Conservation (phyloP, 192 early-diverging fungal species). For the Rhizoclosmatium globosum region DNA sequence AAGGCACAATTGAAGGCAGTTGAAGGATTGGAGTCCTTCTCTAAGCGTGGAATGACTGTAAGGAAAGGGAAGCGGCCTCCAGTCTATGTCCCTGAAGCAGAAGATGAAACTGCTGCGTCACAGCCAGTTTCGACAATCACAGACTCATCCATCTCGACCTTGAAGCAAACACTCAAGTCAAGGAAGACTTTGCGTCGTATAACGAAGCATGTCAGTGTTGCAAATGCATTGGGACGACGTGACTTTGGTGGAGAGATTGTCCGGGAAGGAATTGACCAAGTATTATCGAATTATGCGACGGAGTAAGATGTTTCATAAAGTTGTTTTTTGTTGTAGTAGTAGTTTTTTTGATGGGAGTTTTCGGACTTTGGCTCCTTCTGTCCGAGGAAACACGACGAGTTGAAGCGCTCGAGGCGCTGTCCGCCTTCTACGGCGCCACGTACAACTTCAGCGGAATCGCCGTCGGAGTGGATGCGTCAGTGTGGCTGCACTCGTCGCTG, state of each 20-base stretch:
- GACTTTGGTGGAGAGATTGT: background rate
- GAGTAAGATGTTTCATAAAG: too few relatives aligned
- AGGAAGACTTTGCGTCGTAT: background rate
- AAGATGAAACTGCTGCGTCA: background rate
- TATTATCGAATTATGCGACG: background rate
- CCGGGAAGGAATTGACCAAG: background rate
- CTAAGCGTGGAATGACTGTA: slow-evolving; percentile 38
- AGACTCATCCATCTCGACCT: background rate
- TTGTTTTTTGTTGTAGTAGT: background rate
- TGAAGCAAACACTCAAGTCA: background rate
- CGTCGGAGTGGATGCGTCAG: background rate
- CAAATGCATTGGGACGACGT: background rate
- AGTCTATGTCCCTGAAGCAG: background rate
- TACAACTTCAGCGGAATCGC: background rate
- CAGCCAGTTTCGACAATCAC: background rate
- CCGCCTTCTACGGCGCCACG: background rate
- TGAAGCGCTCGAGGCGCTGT: background rate
- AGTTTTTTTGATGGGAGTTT: background rate
- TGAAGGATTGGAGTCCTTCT: slow-evolving; percentile 35
- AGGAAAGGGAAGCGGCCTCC: slow-evolving; percentile 12
- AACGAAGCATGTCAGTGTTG: background rate
- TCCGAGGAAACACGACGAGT: background rate
- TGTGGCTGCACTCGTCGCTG: slow-evolving; percentile 2
- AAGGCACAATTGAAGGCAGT: slow-evolving; percentile 45
- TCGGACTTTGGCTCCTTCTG: background rate